phyloP scores from a whole-genome alignment of 331 rosid species.

The Rhamnella rubrinervis region DNA sequence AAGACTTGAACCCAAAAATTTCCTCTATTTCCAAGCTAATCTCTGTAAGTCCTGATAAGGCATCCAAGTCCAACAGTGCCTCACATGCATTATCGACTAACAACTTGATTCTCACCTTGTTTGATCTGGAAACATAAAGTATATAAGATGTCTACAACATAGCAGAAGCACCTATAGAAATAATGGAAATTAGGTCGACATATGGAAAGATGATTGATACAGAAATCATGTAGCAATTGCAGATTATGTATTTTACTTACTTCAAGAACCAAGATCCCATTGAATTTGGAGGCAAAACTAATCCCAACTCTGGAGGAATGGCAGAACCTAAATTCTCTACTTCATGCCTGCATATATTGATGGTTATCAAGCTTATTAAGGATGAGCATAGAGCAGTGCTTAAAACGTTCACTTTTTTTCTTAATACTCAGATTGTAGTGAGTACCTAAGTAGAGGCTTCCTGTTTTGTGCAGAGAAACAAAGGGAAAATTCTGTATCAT shows the following conservation, averaged over 20 bases:
- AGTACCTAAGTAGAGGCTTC: constrained; percentile 64
- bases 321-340: constrained; percentile 40
- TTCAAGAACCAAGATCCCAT: constrained; percentile 79
- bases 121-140: constrained; percentile 51
- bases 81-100: constrained; percentile 65
- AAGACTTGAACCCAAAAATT: constrained; percentile 53
- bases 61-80: constrained; percentile 68
- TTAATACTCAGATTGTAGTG: not conserved
- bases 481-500: constrained; percentile 62
- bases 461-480: constrained; percentile 65
- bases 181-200: constrained; percentile 27
- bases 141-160: constrained; percentile 19
- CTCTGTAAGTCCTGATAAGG: constrained; percentile 90
- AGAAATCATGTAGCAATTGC: constrained; percentile 8
- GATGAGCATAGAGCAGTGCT: constrained; percentile 15
- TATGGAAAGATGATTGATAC: constrained; percentile 15
- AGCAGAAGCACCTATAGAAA: constrained; percentile 21
- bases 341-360: constrained; percentile 55
- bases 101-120: constrained; percentile 61
- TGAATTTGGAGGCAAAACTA: constrained; percentile 66
- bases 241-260: constrained; percentile 66
- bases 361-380: constrained; percentile 15
- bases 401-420: not conserved
- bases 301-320: constrained; percentile 66
- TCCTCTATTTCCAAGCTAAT: constrained; percentile 63